Conservation (phyloP, 352 stramenopile genomes). For the Phytopythium montanum region DNA sequence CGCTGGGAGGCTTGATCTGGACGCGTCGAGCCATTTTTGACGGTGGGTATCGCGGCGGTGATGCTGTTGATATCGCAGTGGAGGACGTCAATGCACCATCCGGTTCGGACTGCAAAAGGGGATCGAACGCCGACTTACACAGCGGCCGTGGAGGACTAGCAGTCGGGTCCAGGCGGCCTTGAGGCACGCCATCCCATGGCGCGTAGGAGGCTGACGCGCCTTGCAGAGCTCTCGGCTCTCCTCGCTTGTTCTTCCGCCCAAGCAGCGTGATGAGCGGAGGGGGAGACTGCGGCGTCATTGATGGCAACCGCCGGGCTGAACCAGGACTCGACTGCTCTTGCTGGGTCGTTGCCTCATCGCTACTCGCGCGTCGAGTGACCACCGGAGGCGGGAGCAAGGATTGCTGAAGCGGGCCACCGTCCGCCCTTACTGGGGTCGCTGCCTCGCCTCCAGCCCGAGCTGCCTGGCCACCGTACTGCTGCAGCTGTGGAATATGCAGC, state of each 20-base stretch:
- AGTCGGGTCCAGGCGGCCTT: constrained; percentile 31
- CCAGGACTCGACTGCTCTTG: background rate
- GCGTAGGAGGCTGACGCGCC: constrained; percentile 34
- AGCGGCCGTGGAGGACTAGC: constrained; percentile 24
- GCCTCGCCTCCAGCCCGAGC: background rate
- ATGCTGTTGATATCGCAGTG: constrained; percentile 9
- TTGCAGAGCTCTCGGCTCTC: constrained; percentile 20
- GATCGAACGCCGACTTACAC: constrained; percentile 3
- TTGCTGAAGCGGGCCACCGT: background rate
- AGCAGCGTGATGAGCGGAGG: constrained; percentile 28
- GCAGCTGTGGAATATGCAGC: constrained; percentile 1
- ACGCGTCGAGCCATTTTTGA: constrained; percentile 5
- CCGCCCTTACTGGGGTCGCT: background rate
- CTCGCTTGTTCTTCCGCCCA: constrained; percentile 27
- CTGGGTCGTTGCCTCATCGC: background rate
- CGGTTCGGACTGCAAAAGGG: background rate
- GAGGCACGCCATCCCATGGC: constrained; percentile 29
- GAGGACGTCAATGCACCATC: background rate
- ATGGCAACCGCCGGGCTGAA: background rate
- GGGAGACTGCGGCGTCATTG: constrained; percentile 1
- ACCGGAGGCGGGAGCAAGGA: constrained; percentile 5
- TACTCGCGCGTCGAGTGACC: background rate
- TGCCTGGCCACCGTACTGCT: background rate
- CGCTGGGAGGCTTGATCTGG: background rate
- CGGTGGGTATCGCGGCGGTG: constrained; percentile 16